Percentiles rank a stretch among this genome's conserved stretches.
These are phyloP conservation scores for Suillus subalutaceus DNA, from an alignment of 768 basidiomycete species.

Conservation along the genomic window DNA sequence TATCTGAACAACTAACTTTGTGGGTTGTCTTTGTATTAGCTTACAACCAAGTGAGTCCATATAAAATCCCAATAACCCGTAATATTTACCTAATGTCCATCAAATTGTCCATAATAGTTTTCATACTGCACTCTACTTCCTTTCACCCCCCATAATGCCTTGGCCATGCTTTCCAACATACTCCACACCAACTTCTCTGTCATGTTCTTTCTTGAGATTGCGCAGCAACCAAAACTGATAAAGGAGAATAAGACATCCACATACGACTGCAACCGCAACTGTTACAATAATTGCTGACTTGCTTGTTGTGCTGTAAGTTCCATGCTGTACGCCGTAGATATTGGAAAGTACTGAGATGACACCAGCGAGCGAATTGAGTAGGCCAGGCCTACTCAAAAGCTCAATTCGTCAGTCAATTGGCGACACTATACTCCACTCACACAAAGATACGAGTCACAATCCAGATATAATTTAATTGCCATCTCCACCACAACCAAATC, in stretches of 20 bases:
- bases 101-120: slow-evolving; percentile 1
- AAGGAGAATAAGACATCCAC: slow-evolving; percentile 41
- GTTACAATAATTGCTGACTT: slow-evolving; percentile 54
- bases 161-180: slow-evolving; percentile 47
- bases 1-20: neutral
- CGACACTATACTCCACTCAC: slow-evolving; percentile 35
- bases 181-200: slow-evolving; percentile 43
- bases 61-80: neutral
- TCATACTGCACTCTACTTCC: neutral
- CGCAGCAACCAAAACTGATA: slow-evolving; percentile 51
- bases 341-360: slow-evolving; percentile 56
- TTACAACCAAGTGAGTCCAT: slow-evolving; percentile 2
- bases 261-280: slow-evolving; percentile 38
- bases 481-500: slow-evolving; percentile 62
- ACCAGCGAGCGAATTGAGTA: slow-evolving; percentile 59
- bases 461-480: slow-evolving; percentile 64
- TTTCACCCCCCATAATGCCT: slow-evolving; percentile 33
- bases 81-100: slow-evolving; percentile 4
- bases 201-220: slow-evolving; percentile 46
- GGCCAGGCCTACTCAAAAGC: slow-evolving; percentile 47
- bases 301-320: slow-evolving; percentile 45
- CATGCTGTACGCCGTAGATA: slow-evolving; percentile 52
- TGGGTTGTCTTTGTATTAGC: neutral
- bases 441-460: slow-evolving; percentile 57
- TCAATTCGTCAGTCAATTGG: slow-evolving; percentile 11